Base-by-base conservation (phyloP, 192 early-diverging fungal genomes). In the Umbelopsis vinacea region DNA sequence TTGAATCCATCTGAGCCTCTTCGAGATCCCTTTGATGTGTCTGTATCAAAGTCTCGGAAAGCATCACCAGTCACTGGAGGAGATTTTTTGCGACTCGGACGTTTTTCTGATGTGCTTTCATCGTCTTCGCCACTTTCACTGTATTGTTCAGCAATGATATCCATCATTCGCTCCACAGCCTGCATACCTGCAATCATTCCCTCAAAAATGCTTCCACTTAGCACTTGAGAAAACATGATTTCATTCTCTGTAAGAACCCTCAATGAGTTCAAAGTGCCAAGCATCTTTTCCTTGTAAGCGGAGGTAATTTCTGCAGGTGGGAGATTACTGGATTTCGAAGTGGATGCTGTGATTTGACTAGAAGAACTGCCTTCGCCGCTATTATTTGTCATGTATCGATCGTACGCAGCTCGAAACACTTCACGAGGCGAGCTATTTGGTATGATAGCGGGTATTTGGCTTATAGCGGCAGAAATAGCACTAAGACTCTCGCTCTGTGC, bases 101-200 rank as follows among this genome's bases (percentile, higher is more conserved):
- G 57, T 35, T 63, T 63, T 29, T 14, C 57, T 29, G 33, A 35
- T 4, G 19, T 37, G 33, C 26, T 63, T 10, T 63, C 57, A 29
- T 37, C 33, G 29, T 63, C 57, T 19, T 63, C 57, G 3, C 57
- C 57, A n/a, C 57, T 63, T 37, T 63, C 57, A 26, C 57, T 63
- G 57, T 63, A 37, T 37, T 35, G 24, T 19, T 63, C 57, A 19
- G 57, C 57, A 63, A 63, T 63, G n/a, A 63, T 63, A 63, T 63
- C 57, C 57, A 63, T 63, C 57, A 63, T 63, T 37, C 57, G 26
- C n/a, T 63, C 57, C 12, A 63, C 57, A 29, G 57, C 57, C 35
- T 63, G 57, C 57, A 63, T 63, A 35, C 57, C 57, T 10, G 26
- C 57, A 37, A 63, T 63, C 57, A 63, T 63, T 63, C 57, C 57